Conservation (phyloP, 345 rosid species). For the Noccaea bulbosa region DNA sequence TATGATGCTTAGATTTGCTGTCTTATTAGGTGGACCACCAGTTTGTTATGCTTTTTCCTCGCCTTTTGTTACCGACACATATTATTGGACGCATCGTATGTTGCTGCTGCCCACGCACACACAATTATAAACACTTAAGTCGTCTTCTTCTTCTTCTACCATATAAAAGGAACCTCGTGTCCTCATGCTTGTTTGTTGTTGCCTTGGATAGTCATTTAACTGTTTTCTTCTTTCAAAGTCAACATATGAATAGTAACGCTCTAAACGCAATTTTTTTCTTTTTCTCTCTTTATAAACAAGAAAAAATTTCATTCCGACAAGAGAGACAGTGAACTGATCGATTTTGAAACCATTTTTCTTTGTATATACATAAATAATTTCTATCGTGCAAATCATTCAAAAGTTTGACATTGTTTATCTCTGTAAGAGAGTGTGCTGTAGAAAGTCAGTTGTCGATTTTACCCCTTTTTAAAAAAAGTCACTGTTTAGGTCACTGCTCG, state of each 20-base stretch:
- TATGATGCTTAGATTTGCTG: conserved; percentile 44
- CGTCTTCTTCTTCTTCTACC: conserved; percentile 18
- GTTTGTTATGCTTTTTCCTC: conserved; percentile 31
- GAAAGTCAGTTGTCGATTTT: conserved; percentile 33
- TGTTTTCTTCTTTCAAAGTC: conserved; percentile 18
- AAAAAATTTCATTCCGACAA: conserved; percentile 15
- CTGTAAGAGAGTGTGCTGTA: conserved; percentile 28
- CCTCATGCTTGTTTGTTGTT: conserved; percentile 35
- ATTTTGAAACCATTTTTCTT: conserved; percentile 6
- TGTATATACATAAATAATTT: neutral
- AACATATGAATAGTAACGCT: conserved; percentile 22
- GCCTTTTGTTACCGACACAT: conserved; percentile 46
- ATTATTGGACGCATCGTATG: conserved; percentile 35
- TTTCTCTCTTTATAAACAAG: conserved; percentile 1
- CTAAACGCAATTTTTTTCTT: neutral
- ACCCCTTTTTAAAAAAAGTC: neutral
- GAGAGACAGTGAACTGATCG: conserved; percentile 8
- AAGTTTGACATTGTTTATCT: conserved; percentile 30
- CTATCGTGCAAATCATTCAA: conserved; percentile 26
- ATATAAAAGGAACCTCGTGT: conserved; percentile 25
- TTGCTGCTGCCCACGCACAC: conserved; percentile 39
- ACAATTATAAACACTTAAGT: conserved; percentile 10
- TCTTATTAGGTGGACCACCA: conserved; percentile 39
- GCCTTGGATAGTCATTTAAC: conserved; percentile 16
- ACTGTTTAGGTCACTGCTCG: conserved; percentile 16